Evolutionary conservation across 805 yeast genomes (phyloP).

Genomic region (Metschnikowia gelsemii): DNA sequence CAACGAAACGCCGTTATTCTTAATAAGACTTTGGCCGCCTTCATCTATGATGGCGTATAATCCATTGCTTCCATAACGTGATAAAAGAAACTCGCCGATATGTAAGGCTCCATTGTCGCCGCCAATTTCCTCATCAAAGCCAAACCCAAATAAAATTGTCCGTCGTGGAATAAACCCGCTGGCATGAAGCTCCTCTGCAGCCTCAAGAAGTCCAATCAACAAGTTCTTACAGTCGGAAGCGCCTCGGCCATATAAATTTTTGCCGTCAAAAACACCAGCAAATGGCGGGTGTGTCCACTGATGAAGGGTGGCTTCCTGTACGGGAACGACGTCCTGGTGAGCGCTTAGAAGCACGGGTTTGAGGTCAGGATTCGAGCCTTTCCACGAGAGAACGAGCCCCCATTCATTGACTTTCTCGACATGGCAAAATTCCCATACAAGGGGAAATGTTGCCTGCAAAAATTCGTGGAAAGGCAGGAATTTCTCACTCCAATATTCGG

Average conservation of each 20-base stretch:
- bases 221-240: conserved; percentile 71
- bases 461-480: conserved; percentile 18
- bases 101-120: conserved; percentile 15
- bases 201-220: conserved; percentile 61
- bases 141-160: conserved; percentile 14
- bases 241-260: conserved; percentile 73
- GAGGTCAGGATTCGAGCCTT: conserved; percentile 12
- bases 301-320: conserved; percentile 13
- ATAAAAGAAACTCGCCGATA: conserved; percentile 10
- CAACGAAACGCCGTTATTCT: conserved; percentile 10
- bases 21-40: conserved; percentile 15
- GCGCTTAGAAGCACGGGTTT: conserved; percentile 18
- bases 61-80: conserved; percentile 14
- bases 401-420: conserved; percentile 14
- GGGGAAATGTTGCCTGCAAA: conserved; percentile 16
- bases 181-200: conserved; percentile 14
- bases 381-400: conserved; percentile 17
- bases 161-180: conserved; percentile 12
- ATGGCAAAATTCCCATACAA: conserved; percentile 4
- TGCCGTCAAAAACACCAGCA: conserved; percentile 18
- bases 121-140: conserved; percentile 19
- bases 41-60: conserved; percentile 20
- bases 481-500: conserved; percentile 45
- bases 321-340: conserved; percentile 18
- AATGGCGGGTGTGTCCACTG: conserved; percentile 18